phyloP scores from a whole-genome alignment of 2,329 filamentous ascomycete species.

The Apiospora hydei region DNA sequence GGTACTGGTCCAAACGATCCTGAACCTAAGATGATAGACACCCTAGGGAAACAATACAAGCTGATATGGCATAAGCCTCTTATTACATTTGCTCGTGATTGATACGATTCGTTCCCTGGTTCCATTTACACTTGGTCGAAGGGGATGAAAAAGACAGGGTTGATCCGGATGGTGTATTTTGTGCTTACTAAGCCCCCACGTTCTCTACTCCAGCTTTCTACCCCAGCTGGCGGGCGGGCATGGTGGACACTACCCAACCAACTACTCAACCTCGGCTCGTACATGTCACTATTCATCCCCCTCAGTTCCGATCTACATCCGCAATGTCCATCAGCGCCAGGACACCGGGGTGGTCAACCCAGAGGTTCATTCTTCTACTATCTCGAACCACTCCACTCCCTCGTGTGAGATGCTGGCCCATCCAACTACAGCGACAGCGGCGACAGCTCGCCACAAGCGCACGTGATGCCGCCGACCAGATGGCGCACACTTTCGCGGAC shows the following conservation, averaged over 20 bases:
- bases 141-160: too few species aligned
- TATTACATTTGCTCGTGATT: too few species aligned
- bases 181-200: not conserved
- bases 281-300: not conserved
- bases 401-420: not conserved
- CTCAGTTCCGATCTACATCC: not conserved
- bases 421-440: not conserved
- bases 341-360: not conserved
- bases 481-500: constrained; percentile 42
- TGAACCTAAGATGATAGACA: too few species aligned
- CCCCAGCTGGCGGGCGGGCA: too few species aligned
- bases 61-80: too few species aligned
- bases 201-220: not conserved
- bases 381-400: not conserved
- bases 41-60: too few species aligned
- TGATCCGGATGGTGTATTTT: too few species aligned
- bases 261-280: not conserved
- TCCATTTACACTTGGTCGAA: too few species aligned
- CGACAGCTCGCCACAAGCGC: constrained; percentile 26
- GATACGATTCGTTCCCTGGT: too few species aligned
- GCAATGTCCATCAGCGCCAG: not conserved
- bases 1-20: too few species aligned
- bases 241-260: not conserved
- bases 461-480: constrained; percentile 30
- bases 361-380: too few species aligned